A percentile compares a stretch with the other conserved stretches of the same genome.
These are phyloP conservation scores for Talaromyces amestolkiae DNA, from an alignment of 2,329 filamentous ascomycete species.

Conservation along the genomic window DNA sequence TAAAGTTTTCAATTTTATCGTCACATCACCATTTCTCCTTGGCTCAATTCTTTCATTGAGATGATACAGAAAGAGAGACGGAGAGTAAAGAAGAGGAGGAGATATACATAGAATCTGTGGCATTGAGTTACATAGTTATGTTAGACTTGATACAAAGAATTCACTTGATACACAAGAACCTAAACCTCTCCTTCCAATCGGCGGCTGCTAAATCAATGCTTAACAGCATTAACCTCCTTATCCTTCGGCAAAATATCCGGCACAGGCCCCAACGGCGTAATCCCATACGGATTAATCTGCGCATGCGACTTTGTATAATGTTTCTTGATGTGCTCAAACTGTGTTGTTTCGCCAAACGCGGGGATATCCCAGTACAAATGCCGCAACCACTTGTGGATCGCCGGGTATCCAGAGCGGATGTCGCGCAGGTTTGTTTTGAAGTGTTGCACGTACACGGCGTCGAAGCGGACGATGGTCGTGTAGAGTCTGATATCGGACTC, in stretches of 20 bases:
- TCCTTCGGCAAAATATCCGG: conserved; percentile 76
- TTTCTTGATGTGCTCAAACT: conserved; percentile 94
- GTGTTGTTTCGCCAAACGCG: conserved; percentile 77
- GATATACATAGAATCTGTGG: conserved; percentile 10
- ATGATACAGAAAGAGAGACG: not conserved
- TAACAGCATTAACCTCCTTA: conserved; percentile 63
- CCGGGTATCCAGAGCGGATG: conserved; percentile 79
- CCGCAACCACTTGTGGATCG: conserved; percentile 76
- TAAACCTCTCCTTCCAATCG: not conserved
- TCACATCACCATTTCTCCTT: not conserved
- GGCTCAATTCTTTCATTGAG: not conserved
- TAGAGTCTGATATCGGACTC: conserved; percentile 79
- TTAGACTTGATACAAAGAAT: conserved; percentile 5
- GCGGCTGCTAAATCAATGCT: not conserved
- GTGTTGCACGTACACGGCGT: conserved; percentile 77
- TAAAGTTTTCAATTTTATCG: not conserved
- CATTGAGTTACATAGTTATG: not conserved
- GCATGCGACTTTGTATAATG: conserved; percentile 66
- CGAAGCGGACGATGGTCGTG: conserved; percentile 70
- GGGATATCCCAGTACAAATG: conserved; percentile 78
- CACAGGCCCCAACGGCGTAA: conserved; percentile 81
- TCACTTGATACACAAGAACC: not conserved
- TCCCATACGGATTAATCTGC: conserved; percentile 65
- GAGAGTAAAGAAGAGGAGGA: not conserved
- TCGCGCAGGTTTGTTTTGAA: conserved; percentile 81